A percentile compares a stretch with the other conserved stretches of the same genome.
Evolutionary conservation across 495 filamentous ascomycete species (phyloP).

Genomic region (Hyaloscypha hepaticicola): DNA sequence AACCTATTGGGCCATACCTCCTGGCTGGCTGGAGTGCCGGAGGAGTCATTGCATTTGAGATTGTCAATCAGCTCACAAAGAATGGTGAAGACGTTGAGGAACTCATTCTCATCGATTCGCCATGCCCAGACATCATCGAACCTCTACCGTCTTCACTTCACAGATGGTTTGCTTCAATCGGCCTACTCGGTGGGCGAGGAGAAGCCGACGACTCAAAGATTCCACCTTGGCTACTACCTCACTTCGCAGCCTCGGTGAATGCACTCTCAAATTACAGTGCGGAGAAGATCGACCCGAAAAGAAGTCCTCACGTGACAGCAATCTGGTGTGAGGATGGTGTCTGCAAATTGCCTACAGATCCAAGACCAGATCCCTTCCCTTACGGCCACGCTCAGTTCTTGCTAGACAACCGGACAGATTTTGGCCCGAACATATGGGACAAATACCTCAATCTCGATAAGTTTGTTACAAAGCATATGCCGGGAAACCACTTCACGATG

Average conservation of each 20-base stretch:
- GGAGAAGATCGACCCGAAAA: not conserved
- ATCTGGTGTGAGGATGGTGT: constrained; percentile 84
- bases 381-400: constrained; percentile 39
- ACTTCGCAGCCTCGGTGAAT: constrained; percentile 78
- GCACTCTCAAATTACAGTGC: constrained; percentile 64
- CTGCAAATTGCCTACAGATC: constrained; percentile 5
- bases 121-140: constrained; percentile 13
- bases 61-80: constrained; percentile 67
- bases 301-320: constrained; percentile 33
- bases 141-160: constrained; percentile 10
- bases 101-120: constrained; percentile 73
- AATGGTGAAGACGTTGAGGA: constrained; percentile 68
- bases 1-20: constrained; percentile 65
- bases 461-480: constrained; percentile 58
- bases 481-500: constrained; percentile 65
- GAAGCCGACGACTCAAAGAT: constrained; percentile 45
- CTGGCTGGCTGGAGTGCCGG: constrained; percentile 83
- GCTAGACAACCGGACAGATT: constrained; percentile 69
- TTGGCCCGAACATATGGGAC: constrained; percentile 78
- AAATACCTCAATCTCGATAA: constrained; percentile 60
- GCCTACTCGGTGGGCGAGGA: constrained; percentile 62
- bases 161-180: constrained; percentile 32
- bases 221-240: constrained; percentile 77
- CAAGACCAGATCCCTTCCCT: constrained; percentile 59
- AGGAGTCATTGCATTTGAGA: constrained; percentile 85